Percentiles rank a stretch among this genome's conserved stretches.
Conservation (phyloP, 768 basidiomycete genomes). For the Arthromyces matolae region DNA sequence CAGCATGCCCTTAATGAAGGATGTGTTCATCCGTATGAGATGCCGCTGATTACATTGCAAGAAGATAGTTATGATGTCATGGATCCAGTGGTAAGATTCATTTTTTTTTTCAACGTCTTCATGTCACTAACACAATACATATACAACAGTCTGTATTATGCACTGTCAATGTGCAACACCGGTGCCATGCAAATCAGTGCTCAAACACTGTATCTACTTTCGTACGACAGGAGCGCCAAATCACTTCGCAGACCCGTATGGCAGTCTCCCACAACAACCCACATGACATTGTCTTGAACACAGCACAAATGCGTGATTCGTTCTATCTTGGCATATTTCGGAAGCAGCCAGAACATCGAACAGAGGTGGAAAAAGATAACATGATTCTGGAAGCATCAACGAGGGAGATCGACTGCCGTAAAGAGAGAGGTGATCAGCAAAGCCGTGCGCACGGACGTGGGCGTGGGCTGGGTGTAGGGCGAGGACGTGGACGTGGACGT, state of each 20-base stretch:
- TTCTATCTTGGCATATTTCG: neutral
- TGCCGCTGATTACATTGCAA: neutral
- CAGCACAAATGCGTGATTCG: conserved; percentile 6
- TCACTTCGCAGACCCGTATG: neutral
- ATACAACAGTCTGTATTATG: neutral
- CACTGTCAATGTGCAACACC: conserved; percentile 1
- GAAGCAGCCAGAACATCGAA: too few relatives aligned
- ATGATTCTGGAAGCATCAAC: neutral
- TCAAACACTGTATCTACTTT: neutral
- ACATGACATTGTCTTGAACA: conserved; percentile 2
- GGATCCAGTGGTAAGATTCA: neutral
- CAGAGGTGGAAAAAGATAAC: neutral
- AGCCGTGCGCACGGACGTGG: too few relatives aligned
- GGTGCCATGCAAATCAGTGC: neutral
- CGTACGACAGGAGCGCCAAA: neutral
- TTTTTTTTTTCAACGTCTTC: neutral
- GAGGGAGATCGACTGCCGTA: neutral
- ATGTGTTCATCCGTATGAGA: neutral
- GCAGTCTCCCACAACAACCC: neutral
- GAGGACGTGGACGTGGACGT: too few relatives aligned
- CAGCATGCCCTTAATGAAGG: neutral
- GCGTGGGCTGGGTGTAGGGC: too few relatives aligned
- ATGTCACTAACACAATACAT: neutral
- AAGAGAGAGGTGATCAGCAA: too few relatives aligned
- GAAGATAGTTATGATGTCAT: neutral